Conservation (phyloP, 164 flowering plant species). For the Buxus sempervirens region DNA sequence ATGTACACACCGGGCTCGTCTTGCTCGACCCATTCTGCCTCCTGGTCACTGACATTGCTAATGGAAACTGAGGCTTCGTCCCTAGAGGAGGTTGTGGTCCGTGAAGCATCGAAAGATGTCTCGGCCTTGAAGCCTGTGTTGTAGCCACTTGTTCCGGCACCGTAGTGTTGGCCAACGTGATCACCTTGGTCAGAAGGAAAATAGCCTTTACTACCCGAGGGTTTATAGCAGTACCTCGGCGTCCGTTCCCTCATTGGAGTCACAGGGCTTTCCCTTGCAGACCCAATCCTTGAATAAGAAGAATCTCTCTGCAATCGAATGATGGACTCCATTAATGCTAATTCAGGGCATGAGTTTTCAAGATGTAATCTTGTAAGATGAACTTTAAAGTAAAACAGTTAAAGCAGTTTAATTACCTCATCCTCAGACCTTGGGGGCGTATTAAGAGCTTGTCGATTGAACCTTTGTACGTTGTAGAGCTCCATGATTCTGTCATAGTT, state of each 20-base stretch:
- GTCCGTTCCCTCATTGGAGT: constrained; percentile 51
- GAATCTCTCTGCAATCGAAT: constrained; percentile 66
- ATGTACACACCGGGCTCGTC: constrained; percentile 98
- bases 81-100: constrained; percentile 83
- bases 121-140: constrained; percentile 44
- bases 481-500: constrained; percentile 92
- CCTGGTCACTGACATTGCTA: constrained; percentile 90
- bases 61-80: constrained; percentile 82
- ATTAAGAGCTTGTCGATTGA: constrained; percentile 79
- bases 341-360: too few species aligned
- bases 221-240: constrained; percentile 51
- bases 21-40: constrained; percentile 89
- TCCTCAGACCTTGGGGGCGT: constrained; percentile 89
- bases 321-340: not conserved
- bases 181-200: constrained; percentile 41
- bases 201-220: constrained; percentile 41
- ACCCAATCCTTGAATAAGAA: constrained; percentile 60
- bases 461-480: constrained; percentile 95
- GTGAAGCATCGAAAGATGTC: constrained; percentile 66
- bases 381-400: not conserved
- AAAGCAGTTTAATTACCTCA: constrained; percentile 47
- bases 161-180: constrained; percentile 34
- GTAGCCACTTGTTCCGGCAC: constrained; percentile 45
- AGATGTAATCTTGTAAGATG: too few species aligned
- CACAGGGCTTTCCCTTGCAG: constrained; percentile 82